phyloP scores from a whole-genome alignment of 2,329 filamentous ascomycete genomes.

The Endothia cerciana region DNA sequence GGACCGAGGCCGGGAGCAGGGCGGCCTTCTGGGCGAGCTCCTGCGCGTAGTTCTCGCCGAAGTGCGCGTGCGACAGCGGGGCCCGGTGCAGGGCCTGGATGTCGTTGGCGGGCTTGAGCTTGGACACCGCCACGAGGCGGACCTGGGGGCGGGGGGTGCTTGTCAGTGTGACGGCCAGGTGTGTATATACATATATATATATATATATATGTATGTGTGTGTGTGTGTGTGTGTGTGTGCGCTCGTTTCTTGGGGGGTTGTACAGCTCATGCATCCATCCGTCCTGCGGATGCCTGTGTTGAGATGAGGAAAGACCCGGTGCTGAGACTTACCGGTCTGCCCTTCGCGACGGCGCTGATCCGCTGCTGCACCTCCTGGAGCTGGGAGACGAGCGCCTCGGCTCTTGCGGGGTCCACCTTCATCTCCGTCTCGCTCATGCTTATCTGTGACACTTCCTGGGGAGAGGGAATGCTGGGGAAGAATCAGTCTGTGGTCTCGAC shows the following conservation, averaged over 20 bases:
- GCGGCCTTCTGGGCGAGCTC: slow-evolving; percentile 86
- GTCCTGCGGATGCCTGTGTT: slow-evolving; percentile 16
- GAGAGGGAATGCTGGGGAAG: not conserved
- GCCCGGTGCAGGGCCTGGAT: slow-evolving; percentile 79
- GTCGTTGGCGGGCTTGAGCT: slow-evolving; percentile 91
- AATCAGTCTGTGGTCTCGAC: not conserved
- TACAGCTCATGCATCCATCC: slow-evolving; percentile 14
- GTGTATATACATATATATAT: too few species aligned
- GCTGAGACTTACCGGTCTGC: slow-evolving; percentile 55
- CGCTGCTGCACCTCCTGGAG: slow-evolving; percentile 63
- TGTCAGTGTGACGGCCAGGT: slow-evolving; percentile 27
- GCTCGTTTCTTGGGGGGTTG: too few species aligned
- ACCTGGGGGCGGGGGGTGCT: slow-evolving; percentile 56
- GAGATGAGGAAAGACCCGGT: slow-evolving; percentile 21
- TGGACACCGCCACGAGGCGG: slow-evolving; percentile 91
- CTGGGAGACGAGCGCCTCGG: slow-evolving; percentile 65
- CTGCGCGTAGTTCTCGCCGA: slow-evolving; percentile 95
- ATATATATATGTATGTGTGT: not conserved
- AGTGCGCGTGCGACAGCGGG: slow-evolving; percentile 69
- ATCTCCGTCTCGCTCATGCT: slow-evolving; percentile 57
- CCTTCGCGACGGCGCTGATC: slow-evolving; percentile 56
- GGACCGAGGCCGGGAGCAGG: slow-evolving; percentile 74
- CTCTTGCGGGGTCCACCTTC: slow-evolving; percentile 65
- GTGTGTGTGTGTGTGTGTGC: not conserved
- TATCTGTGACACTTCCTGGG: not conserved